phyloP scores from a whole-genome alignment of 2,329 filamentous ascomycete genomes.

The Diaporthe destruens region DNA sequence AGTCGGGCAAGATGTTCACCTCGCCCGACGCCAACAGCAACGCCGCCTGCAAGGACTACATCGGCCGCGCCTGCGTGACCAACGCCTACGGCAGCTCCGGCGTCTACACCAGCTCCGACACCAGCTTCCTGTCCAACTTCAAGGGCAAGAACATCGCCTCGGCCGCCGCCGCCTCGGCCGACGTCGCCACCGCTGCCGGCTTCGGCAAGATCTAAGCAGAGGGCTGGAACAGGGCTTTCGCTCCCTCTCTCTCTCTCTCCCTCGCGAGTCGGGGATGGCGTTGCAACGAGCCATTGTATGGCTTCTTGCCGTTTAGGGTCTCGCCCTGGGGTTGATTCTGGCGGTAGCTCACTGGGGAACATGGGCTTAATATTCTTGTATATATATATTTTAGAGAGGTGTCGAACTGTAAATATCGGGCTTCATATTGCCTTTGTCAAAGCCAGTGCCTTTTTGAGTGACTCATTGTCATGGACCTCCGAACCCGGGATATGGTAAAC shows the following conservation, averaged over 20 bases:
- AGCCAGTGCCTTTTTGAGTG: not conserved
- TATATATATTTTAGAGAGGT: slow-evolving; percentile 14
- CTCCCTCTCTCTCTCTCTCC: no score
- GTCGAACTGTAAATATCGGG: slow-evolving; percentile 28
- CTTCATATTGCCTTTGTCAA: not conserved
- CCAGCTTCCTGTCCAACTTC: slow-evolving; percentile 41
- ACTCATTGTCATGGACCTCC: not conserved
- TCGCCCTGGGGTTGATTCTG: not conserved
- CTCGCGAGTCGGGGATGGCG: not conserved
- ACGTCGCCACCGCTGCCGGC: slow-evolving; percentile 22
- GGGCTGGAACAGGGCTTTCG: not conserved
- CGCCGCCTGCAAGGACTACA: slow-evolving; percentile 55
- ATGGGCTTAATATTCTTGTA: slow-evolving; percentile 21
- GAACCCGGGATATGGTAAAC: not conserved
- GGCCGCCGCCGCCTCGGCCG: slow-evolving; percentile 29
- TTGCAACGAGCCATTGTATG: not conserved
- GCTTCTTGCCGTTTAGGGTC: not conserved
- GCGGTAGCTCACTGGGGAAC: not conserved
- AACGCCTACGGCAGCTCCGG: slow-evolving; percentile 53
- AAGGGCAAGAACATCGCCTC: slow-evolving; percentile 42
- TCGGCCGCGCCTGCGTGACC: slow-evolving; percentile 63
- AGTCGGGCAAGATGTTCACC: slow-evolving; percentile 44
- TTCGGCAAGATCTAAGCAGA: slow-evolving; percentile 26
- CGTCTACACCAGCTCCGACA: slow-evolving; percentile 33
- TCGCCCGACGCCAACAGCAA: slow-evolving; percentile 48